Base-by-base conservation (phyloP, 129 eudicot species). In the Helichrysum umbraculigerum region DNA sequence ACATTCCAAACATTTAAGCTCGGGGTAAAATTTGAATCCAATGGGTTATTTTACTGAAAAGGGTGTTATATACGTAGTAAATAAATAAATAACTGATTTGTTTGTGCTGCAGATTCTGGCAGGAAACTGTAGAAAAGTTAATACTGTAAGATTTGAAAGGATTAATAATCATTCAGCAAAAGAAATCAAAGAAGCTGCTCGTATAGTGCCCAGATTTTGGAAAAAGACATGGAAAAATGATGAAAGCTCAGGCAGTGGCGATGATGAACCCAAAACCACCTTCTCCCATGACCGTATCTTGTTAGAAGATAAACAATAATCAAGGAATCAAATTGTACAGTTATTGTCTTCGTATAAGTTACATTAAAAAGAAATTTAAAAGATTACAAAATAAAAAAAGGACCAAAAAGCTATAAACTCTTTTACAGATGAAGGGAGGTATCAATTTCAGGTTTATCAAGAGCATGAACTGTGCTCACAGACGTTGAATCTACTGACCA, bases 391-490 rank as follows among this genome's bases (percentile, higher is more conserved):
- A 60, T 66, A 79, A 29, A 56, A 41, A 21, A 5, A 47, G 10
- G 34, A 25, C 29, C 76, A 9, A 79, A 29, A 81, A 51, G 21
- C n/a, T 47, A 3, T 39, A 34, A 39, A 63, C 63, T 63, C 47
- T 65, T 75, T 78, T 88, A 88, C 32, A 85, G 74, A 88, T 79
- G 92, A 85, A 88, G 88, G 33, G 92, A 78, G 5, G 89, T 88
- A 67, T 88, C 92, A 25, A 84, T 87, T 35, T 82, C 85, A 62
- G 71, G 57, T 34, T 79, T 77, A 5, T 73, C 81, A 47, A 12
- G 54, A 14, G 54, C 54, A 47, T 14, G 54, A 47, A 47, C 14
- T 47, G 54, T 47, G 54, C 54, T 47, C n/a, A 47, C 54, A 50
- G 80, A 78, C 79, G 56, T 58, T 72, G 17, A 17, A 29, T 51